These are phyloP conservation scores for Orychophragmus violaceus DNA, from an alignment of 345 rosid species.

Conservation along the genomic window DNA sequence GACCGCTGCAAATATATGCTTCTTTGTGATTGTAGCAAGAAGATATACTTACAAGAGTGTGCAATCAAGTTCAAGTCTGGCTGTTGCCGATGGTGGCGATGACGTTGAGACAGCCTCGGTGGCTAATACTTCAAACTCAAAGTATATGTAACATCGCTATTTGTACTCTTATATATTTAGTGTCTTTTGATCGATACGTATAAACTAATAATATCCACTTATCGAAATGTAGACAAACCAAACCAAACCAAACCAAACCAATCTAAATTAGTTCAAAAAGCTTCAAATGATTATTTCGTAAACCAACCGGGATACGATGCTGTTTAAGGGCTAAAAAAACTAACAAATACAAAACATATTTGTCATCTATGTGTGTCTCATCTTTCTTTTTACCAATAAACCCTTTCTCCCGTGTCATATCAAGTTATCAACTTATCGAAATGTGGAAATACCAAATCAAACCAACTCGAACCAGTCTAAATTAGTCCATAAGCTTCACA, in stretches of 20 bases:
- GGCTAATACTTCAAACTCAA: slow-evolving; percentile 18
- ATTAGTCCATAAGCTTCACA: not conserved
- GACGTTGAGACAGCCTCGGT: slow-evolving; percentile 16
- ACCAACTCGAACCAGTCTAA: not conserved
- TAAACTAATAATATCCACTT: not conserved
- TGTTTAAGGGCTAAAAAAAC: too few relatives aligned
- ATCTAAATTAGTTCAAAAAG: too few relatives aligned
- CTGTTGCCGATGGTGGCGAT: slow-evolving; percentile 51
- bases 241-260: too few relatives aligned
- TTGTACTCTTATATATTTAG: not conserved
- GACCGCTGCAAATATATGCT: slow-evolving; percentile 38
- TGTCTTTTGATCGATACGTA: not conserved
- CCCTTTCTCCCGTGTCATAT: too few relatives aligned
- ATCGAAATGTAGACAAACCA: not conserved
- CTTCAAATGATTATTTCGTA: not conserved
- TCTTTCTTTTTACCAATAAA: too few relatives aligned
- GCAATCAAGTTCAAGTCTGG: slow-evolving; percentile 46
- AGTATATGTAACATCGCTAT: not conserved
- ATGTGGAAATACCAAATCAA: not conserved
- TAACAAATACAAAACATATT: too few relatives aligned
- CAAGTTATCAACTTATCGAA: too few relatives aligned
- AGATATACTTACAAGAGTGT: slow-evolving; percentile 75
- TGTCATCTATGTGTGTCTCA: too few relatives aligned
- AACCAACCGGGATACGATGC: too few relatives aligned
- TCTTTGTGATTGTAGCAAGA: slow-evolving; percentile 51